Percentiles rank a stretch among this genome's conserved stretches.
These are phyloP conservation scores for Lathyrus oleraceus DNA, from an alignment of 306 rosid genomes.

Conservation along the genomic window DNA sequence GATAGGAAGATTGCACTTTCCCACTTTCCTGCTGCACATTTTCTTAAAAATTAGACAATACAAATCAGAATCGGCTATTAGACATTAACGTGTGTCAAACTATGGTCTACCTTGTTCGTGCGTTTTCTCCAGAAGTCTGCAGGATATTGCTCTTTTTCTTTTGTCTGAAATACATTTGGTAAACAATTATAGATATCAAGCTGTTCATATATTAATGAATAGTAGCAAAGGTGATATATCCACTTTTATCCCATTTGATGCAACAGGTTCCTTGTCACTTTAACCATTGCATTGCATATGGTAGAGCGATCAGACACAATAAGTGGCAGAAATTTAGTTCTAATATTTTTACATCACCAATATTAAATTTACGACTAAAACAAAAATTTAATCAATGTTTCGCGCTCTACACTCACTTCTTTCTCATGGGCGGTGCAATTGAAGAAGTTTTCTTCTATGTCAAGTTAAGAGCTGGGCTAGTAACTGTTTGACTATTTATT, in stretches of 20 bases:
- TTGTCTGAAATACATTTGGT: not conserved
- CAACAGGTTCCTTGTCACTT: not conserved
- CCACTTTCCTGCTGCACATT: not conserved
- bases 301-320: not conserved
- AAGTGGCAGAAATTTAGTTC: not conserved
- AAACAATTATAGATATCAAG: not conserved
- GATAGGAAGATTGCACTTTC: not conserved
- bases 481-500: too few species aligned
- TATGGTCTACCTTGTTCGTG: not conserved
- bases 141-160: not conserved
- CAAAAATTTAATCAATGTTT: not conserved
- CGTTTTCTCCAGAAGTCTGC: not conserved
- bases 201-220: not conserved
- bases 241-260: not conserved
- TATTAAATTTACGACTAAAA: constrained; percentile 6
- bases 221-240: not conserved
- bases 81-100: not conserved
- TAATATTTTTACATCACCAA: not conserved
- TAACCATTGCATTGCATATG: not conserved
- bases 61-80: not conserved
- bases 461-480: not conserved
- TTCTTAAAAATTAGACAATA: not conserved
- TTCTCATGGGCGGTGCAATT: constrained; percentile 14
- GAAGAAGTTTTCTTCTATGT: constrained; percentile 15
- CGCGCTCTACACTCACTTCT: not conserved